Conservation (phyloP, 371 early-diverging fungal species). For the Lichtheimia ornata region DNA sequence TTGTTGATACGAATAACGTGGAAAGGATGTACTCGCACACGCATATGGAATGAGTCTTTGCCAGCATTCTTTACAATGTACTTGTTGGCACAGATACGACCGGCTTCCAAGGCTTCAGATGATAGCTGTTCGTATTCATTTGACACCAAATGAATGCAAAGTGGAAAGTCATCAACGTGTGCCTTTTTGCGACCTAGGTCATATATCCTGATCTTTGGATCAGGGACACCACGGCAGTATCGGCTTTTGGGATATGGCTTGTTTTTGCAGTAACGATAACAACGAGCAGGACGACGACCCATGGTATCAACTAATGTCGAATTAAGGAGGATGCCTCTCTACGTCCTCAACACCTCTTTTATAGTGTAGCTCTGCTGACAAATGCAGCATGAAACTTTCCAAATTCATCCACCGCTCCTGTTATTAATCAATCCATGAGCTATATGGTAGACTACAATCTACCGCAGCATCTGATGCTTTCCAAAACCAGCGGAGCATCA, state of each 20-base stretch:
- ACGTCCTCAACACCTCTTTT: too few species aligned
- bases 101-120: conserved; percentile 99
- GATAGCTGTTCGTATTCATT: conserved; percentile 99
- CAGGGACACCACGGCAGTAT: conserved; percentile 99
- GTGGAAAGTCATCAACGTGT: conserved; percentile 97
- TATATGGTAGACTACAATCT: too few species aligned
- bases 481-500: too few species aligned
- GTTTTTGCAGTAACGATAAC: conserved; percentile 99
- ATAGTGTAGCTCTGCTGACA: too few species aligned
- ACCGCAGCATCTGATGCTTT: too few species aligned
- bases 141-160: conserved; percentile 96
- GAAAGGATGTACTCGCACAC: conserved; percentile 99
- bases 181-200: conserved; percentile 99
- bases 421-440: too few species aligned
- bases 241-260: conserved; percentile 99
- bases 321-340: too few species aligned
- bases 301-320: conserved; percentile 39
- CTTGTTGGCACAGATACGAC: conserved; percentile 99
- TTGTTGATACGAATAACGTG: conserved; percentile 99
- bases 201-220: conserved; percentile 98
- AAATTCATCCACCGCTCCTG: too few species aligned
- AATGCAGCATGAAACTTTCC: too few species aligned
- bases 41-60: conserved; percentile 99
- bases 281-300: conserved; percentile 99
- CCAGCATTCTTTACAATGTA: conserved; percentile 98